Percentiles rank a stretch among this genome's conserved stretches.
These are phyloP conservation scores for sweet orange (Citrus sinensis) DNA, from an alignment of 345 rosid species.

Conservation along the genomic window DNA sequence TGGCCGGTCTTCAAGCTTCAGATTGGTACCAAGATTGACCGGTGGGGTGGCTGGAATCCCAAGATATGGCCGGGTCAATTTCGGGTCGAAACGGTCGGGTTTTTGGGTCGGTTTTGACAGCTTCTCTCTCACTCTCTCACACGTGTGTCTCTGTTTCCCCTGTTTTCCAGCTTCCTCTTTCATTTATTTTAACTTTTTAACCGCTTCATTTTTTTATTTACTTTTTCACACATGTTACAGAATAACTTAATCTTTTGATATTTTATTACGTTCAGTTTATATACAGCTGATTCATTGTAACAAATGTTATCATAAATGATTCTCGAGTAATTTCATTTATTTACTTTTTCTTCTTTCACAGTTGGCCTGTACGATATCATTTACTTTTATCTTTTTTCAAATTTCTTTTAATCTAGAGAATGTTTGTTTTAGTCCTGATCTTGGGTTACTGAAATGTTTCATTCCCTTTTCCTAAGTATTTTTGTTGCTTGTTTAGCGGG, in stretches of 20 bases:
- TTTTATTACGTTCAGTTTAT: neutral
- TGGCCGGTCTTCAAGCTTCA: too few species aligned
- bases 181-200: too few species aligned
- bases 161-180: too few species aligned
- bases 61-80: too few species aligned
- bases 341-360: neutral
- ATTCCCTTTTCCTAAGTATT: neutral
- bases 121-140: too few species aligned
- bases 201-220: too few species aligned
- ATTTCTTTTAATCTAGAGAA: neutral
- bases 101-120: too few species aligned
- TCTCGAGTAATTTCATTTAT: neutral
- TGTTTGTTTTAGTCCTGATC: neutral
- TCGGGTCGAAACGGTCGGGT: too few species aligned
- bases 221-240: too few species aligned
- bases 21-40: too few species aligned
- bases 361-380: neutral
- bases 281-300: neutral
- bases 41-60: too few species aligned
- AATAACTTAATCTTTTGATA: neutral
- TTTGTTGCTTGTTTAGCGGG: neutral
- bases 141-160: too few species aligned
- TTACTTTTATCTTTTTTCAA: neutral
- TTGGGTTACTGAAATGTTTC: neutral
- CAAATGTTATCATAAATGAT: neutral